Evolutionary conservation across 2,329 filamentous ascomycete species (phyloP), one percentile per base, ranked within the genome.

Genomic region (Lecanosticta acicola): DNA sequence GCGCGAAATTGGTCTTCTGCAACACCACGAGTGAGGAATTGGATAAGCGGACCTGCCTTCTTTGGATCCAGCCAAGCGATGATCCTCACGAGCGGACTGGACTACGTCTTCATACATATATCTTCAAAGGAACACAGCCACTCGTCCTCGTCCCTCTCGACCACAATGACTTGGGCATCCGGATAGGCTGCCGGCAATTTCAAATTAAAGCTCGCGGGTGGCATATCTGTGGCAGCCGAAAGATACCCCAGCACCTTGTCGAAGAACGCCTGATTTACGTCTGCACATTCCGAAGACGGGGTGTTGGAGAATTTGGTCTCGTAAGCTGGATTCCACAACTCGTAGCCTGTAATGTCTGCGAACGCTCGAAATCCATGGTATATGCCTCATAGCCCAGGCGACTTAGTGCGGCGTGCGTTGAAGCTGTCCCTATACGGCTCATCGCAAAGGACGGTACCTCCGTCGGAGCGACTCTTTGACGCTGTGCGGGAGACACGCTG

Each of bases 211-310:
- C 35, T 32, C 5, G 36, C n/a, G 17, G 24, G 11, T 0, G 67
- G 63, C 20, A 61, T 46, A 33, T 69, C 67, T 9, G 59, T 59
- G 1, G 64, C 56, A 1, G 57, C 64, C 16, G 53, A 54, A 33
- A 53, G 59, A 29, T 59, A 44, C 19, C 60, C 60, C 0, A 65
- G 50, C 7, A 66, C 45, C 19, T 59, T 49, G 43, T 66, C 61
- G 46, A 57, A 64, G 21, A 62, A 55, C 10, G 16, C 11, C 3
- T 5, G 39, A 33, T 41, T 29, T 13, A 41, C 5, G 18, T 20
- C 11, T 8, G 39, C 10, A 19, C 26, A 41, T 19, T 32, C 16
- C n/a, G 24, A 1, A 17, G 13, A 18, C n/a, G 39, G 39, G 2
- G n/a, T 13, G 16, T 33, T 18, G 18, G 11, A 17, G 13, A 33